Evolutionary conservation across 2,329 filamentous ascomycete genomes (phyloP).

Genomic region (Capronia coronata): DNA sequence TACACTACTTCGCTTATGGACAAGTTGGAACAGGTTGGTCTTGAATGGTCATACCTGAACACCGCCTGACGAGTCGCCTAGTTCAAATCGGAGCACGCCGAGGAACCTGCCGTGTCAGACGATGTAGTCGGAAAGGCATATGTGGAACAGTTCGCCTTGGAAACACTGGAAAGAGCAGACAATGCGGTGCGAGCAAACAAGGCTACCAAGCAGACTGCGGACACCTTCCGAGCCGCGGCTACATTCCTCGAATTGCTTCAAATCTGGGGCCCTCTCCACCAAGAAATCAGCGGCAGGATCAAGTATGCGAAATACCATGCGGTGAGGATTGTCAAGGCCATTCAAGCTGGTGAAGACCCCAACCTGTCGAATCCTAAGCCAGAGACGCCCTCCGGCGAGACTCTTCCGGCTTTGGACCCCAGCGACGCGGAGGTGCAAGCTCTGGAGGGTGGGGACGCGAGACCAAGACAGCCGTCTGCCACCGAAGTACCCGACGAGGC

Average conservation of each 20-base stretch:
- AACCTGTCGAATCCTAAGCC: conserved; percentile 79
- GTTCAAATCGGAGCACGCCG: conserved; percentile 65
- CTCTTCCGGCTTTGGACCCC: conserved; percentile 49
- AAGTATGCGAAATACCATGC: conserved; percentile 98
- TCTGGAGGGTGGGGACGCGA: conserved; percentile 43
- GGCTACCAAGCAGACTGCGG: conserved; percentile 82
- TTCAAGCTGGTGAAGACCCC: conserved; percentile 85
- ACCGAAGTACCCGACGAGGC: conserved; percentile 56
- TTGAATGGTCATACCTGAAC: neutral
- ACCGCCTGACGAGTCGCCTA: conserved; percentile 30
- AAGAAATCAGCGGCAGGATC: conserved; percentile 75
- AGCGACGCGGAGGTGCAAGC: conserved; percentile 59
- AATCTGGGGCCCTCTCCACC: conserved; percentile 71
- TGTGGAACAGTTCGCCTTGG: conserved; percentile 85
- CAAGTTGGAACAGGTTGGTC: conserved; percentile 67
- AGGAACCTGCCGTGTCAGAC: conserved; percentile 78
- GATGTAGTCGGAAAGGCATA: conserved; percentile 83
- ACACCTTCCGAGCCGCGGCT: conserved; percentile 85
- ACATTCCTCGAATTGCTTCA: conserved; percentile 85
- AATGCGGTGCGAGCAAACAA: conserved; percentile 74
- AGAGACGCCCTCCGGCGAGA: conserved; percentile 44
- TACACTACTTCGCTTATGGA: conserved; percentile 87
- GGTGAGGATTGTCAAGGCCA: conserved; percentile 78
- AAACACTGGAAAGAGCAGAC: conserved; percentile 80
- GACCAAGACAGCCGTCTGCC: conserved; percentile 49